These are phyloP conservation scores for Pseudonitzschia multiseries DNA, from an alignment of 108 stramenopile genomes.

Conservation along the genomic window DNA sequence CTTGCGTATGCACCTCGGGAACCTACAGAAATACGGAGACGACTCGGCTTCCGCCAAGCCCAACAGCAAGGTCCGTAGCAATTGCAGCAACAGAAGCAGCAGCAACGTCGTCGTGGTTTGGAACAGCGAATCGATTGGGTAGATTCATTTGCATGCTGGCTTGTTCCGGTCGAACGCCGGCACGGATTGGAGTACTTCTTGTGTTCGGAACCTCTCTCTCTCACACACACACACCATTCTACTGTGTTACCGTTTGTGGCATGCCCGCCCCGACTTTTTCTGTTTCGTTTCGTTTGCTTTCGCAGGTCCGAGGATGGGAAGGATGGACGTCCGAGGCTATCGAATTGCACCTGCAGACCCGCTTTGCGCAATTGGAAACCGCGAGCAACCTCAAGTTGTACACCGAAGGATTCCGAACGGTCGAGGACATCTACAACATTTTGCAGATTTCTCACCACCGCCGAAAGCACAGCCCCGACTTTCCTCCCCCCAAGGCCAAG, in stretches of 20 bases:
- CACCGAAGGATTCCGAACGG: slow-evolving; percentile 98
- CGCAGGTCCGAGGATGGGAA: slow-evolving; percentile 92
- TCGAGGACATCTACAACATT: slow-evolving; percentile 98
- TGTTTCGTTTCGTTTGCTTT: background rate
- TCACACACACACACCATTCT: too few relatives aligned
- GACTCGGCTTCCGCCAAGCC: slow-evolving; percentile 55
- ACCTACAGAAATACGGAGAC: slow-evolving; percentile 89
- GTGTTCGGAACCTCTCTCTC: too few relatives aligned
- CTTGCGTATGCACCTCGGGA: slow-evolving; percentile 92
- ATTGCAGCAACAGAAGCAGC: too few relatives aligned
- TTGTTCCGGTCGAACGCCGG: too few relatives aligned
- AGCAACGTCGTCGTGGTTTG: background rate
- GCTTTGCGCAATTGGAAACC: slow-evolving; percentile 95
- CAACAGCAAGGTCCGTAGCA: slow-evolving; percentile 73
- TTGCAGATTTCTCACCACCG: slow-evolving; percentile 83
- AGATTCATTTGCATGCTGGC: too few relatives aligned
- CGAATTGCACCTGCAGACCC: slow-evolving; percentile 94
- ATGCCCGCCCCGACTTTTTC: background rate
- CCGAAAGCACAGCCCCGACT: slow-evolving; percentile 59
- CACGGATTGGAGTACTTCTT: too few relatives aligned
- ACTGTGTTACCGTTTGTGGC: too few relatives aligned
- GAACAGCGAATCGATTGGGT: background rate
- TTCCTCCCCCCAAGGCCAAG: slow-evolving; percentile 89
- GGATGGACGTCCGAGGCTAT: slow-evolving; percentile 91
- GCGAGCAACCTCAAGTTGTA: slow-evolving; percentile 91